Conservation (phyloP, 495 filamentous ascomycete genomes). For the Trichodelitschia bisporula region DNA sequence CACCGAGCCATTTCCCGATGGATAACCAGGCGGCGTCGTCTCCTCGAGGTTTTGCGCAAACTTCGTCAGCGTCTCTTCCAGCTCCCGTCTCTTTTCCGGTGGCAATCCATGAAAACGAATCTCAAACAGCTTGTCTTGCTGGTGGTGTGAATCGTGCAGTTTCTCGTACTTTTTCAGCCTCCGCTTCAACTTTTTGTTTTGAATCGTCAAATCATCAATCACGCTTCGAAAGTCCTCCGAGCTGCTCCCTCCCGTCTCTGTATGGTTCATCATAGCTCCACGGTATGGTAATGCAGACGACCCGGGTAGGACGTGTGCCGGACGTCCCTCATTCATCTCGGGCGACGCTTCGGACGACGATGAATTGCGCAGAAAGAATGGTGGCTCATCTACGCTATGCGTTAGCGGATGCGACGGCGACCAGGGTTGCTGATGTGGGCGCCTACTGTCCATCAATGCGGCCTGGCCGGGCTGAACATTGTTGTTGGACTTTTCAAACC, state of each 20-base stretch:
- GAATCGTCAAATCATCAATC: slow-evolving; percentile 20
- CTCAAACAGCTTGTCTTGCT: slow-evolving; percentile 49
- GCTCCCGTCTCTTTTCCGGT: slow-evolving; percentile 37
- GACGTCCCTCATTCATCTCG: slow-evolving; percentile 2
- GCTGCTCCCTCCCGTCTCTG: slow-evolving; percentile 8
- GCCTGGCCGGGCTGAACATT: slow-evolving; percentile 8
- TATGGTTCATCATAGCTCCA: slow-evolving; percentile 1
- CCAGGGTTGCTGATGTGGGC: background rate
- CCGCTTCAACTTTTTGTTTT: slow-evolving; percentile 35
- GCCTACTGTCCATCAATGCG: slow-evolving; percentile 12
- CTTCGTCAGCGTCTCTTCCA: slow-evolving; percentile 41
- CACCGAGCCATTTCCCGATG: background rate
- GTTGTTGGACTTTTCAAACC: slow-evolving; percentile 20
- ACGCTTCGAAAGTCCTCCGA: slow-evolving; percentile 16
- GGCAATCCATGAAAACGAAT: slow-evolving; percentile 46
- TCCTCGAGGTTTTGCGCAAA: slow-evolving; percentile 32
- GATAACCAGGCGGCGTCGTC: background rate
- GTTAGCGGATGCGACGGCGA: background rate
- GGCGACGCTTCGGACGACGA: slow-evolving; percentile 14
- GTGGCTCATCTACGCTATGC: slow-evolving; percentile 13
- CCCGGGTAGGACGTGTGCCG: background rate
- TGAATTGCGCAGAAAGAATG: slow-evolving; percentile 16
- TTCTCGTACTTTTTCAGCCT: slow-evolving; percentile 42
- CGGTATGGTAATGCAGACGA: slow-evolving; percentile 6
- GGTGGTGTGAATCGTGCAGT: slow-evolving; percentile 29